Evolutionary conservation across 176 grass and related monocot species (phyloP).

Genomic region (Cenchrus purpureus): DNA sequence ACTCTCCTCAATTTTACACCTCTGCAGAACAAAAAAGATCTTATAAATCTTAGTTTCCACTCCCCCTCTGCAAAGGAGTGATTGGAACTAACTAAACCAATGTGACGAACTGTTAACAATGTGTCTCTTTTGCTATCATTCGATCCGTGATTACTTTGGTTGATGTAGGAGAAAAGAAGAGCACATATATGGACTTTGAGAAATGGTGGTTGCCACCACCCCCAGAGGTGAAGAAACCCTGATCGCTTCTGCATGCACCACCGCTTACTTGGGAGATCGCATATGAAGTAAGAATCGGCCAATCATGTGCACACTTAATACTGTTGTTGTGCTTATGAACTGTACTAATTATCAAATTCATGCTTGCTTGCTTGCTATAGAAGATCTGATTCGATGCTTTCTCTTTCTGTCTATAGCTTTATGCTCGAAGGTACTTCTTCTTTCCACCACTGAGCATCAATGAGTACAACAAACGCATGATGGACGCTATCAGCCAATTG

Average conservation of each 20-base stretch:
- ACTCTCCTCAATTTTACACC: background rate
- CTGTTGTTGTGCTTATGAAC: background rate
- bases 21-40: background rate
- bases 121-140: background rate
- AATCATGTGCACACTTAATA: background rate
- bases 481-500: constrained; percentile 29
- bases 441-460: constrained; percentile 96
- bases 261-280: constrained; percentile 96
- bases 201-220: constrained; percentile 84
- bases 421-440: constrained; percentile 94
- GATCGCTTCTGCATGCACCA: constrained; percentile 72
- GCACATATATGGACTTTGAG: constrained; percentile 81
- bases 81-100: constrained; percentile 12
- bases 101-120: background rate
- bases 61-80: background rate
- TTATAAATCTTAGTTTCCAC: background rate
- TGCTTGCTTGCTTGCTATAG: constrained; percentile 13
- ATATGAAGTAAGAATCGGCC: constrained; percentile 74
- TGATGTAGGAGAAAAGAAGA: constrained; percentile 45
- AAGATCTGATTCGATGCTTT: constrained; percentile 32
- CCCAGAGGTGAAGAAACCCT: constrained; percentile 81
- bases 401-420: constrained; percentile 58
- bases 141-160: background rate
- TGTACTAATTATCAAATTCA: constrained; percentile 26
- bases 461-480: constrained; percentile 90